These are phyloP conservation scores for Mycosphaerella sp. DNA, from an alignment of 2,329 filamentous ascomycete genomes.

Conservation along the genomic window DNA sequence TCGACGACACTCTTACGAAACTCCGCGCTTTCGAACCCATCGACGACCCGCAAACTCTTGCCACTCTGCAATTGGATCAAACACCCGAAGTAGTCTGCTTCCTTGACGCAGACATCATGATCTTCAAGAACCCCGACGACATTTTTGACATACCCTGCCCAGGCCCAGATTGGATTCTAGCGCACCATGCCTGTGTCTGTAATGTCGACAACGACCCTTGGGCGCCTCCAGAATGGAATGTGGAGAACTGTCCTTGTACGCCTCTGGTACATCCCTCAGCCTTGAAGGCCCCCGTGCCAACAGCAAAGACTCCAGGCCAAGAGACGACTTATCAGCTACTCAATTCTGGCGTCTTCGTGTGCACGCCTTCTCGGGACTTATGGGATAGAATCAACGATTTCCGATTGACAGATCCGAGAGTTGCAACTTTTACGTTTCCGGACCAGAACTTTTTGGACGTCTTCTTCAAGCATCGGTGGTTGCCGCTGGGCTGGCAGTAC, in stretches of 20 bases:
- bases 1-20: constrained; percentile 52
- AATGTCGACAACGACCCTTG: constrained; percentile 47
- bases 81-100: constrained; percentile 42
- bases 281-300: constrained; percentile 34
- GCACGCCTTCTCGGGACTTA: constrained; percentile 39
- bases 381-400: constrained; percentile 38
- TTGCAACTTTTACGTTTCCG: constrained; percentile 46
- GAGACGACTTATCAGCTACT: constrained; percentile 38
- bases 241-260: constrained; percentile 47
- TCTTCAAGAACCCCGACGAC: constrained; percentile 41
- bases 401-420: constrained; percentile 36
- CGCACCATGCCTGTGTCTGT: constrained; percentile 49
- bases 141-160: constrained; percentile 42
- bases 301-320: constrained; percentile 33
- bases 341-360: constrained; percentile 50
- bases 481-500: constrained; percentile 44
- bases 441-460: constrained; percentile 51
- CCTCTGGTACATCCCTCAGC: constrained; percentile 36
- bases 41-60: constrained; percentile 10
- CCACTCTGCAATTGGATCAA: neutral
- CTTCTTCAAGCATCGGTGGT: constrained; percentile 44
- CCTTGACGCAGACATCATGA: constrained; percentile 50
- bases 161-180: constrained; percentile 40
- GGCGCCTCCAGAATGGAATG: constrained; percentile 46
- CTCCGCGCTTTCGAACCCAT: constrained; percentile 48